Evolutionary conservation across 228 moss, liverwort and hornwort species (phyloP).

Genomic region (Sphagnum fallax): DNA sequence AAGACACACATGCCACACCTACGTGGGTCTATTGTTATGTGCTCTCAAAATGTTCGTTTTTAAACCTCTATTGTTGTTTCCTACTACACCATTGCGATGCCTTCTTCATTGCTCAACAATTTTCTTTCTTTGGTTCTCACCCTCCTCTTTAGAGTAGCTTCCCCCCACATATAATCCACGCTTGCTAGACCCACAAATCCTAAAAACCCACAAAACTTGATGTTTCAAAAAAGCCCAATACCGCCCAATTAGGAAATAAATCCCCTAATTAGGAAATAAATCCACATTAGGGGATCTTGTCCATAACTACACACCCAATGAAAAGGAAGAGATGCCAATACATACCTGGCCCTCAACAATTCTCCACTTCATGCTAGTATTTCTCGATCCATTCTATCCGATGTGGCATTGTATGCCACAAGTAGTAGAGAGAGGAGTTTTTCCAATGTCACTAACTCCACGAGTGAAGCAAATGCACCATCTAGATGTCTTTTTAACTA

Average conservation of each 20-base stretch:
- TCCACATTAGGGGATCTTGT: too few species aligned
- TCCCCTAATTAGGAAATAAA: too few species aligned
- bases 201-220: too few species aligned
- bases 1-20: constrained; percentile 84
- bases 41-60: constrained; percentile 67
- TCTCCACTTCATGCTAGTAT: constrained; percentile 69
- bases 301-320: neutral
- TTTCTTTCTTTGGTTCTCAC: constrained; percentile 22
- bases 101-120: constrained; percentile 22
- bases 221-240: neutral
- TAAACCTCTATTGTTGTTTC: constrained; percentile 43
- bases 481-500: constrained; percentile 52
- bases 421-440: constrained; percentile 73
- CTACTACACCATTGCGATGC: constrained; percentile 20
- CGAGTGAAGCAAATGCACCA: constrained; percentile 12
- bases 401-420: constrained; percentile 78
- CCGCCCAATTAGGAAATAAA: too few species aligned
- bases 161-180: constrained; percentile 93
- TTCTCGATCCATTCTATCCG: constrained; percentile 54
- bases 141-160: constrained; percentile 79
- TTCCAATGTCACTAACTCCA: constrained; percentile 38
- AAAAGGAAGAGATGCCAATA: neutral
- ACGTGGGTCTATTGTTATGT: constrained; percentile 71
- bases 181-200: constrained; percentile 58
- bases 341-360: constrained; percentile 60